phyloP scores from a whole-genome alignment of 2,329 filamentous ascomycete genomes.

The Huntiella bhutanensis region DNA sequence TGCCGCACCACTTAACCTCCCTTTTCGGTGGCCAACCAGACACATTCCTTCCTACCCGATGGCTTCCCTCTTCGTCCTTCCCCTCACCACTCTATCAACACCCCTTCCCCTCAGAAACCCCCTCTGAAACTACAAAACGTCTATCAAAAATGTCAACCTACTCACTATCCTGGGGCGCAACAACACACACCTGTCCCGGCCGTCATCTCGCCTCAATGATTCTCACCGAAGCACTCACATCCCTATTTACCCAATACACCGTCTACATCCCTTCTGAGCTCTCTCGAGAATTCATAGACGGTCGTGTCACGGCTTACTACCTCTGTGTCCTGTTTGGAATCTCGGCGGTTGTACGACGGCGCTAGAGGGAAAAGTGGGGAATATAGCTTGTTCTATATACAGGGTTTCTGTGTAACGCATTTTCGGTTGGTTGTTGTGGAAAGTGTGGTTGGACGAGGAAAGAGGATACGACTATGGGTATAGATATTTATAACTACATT shows the following conservation, averaged over 20 bases:
- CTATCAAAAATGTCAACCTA: slow-evolving; percentile 24
- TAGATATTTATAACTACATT: too few relatives aligned
- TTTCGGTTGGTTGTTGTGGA: too few relatives aligned
- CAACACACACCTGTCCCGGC: slow-evolving; percentile 31
- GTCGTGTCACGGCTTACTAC: slow-evolving; percentile 6
- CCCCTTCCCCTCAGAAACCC: neutral
- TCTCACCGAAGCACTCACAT: slow-evolving; percentile 25
- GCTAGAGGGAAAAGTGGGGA: too few relatives aligned
- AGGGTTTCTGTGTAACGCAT: too few relatives aligned
- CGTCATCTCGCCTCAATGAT: slow-evolving; percentile 31
- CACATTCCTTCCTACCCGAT: slow-evolving; percentile 27
- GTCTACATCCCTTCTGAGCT: slow-evolving; percentile 22
- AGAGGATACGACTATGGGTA: neutral
- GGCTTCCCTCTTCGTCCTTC: slow-evolving; percentile 17
- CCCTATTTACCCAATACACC: slow-evolving; percentile 22
- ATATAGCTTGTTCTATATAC: too few relatives aligned
- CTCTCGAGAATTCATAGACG: slow-evolving; percentile 7
- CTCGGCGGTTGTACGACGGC: too few relatives aligned
- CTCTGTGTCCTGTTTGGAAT: slow-evolving; percentile 9
- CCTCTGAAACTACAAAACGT: slow-evolving; percentile 14
- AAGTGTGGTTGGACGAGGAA: neutral
- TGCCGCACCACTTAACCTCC: slow-evolving; percentile 29
- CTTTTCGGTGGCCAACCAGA: slow-evolving; percentile 27
- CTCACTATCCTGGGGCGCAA: slow-evolving; percentile 33
- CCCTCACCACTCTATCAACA: neutral